A percentile compares a stretch with the other conserved stretches of the same genome.
Evolutionary conservation across 305 asterid genomes (phyloP).

Genomic region (Petunia hybrid): DNA sequence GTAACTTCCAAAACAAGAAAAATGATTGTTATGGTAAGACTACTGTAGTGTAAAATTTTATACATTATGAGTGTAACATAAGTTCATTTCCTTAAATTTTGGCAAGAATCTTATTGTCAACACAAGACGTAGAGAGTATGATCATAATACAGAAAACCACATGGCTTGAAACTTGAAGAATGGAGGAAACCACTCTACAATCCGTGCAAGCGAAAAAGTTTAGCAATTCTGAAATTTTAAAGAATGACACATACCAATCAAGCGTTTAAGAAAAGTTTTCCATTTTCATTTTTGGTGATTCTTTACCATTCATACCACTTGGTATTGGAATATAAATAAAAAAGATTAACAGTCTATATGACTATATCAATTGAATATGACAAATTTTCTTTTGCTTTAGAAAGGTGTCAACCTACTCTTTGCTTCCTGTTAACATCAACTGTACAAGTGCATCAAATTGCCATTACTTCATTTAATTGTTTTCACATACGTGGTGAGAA

Average conservation of each 20-base stretch:
- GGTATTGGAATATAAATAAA: neutral
- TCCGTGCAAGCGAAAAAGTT: constrained; percentile 14
- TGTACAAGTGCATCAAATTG: neutral
- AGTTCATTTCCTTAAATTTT: too few relatives aligned
- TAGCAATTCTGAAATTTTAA: neutral
- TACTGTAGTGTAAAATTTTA: too few relatives aligned
- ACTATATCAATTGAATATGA: neutral
- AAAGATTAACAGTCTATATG: neutral
- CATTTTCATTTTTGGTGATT: neutral
- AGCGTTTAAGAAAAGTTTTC: neutral
- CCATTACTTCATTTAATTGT: neutral
- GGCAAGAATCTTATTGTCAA: too few relatives aligned
- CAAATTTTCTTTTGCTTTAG: constrained; percentile 10
- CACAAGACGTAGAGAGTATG: neutral
- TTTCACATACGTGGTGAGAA: neutral
- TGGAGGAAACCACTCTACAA: constrained; percentile 5
- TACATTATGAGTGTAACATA: too few relatives aligned
- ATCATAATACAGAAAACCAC: neutral
- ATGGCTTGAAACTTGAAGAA: neutral
- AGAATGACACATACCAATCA: neutral
- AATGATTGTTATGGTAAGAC: too few relatives aligned
- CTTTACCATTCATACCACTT: too few relatives aligned
- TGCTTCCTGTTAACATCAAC: neutral
- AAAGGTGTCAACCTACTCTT: neutral
- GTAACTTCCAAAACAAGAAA: too few relatives aligned